A percentile compares a stretch with the other conserved stretches of the same genome.
phyloP scores from a whole-genome alignment of 225 moss, liverwort and hornwort species.

The Antitrichia curtipendula region DNA sequence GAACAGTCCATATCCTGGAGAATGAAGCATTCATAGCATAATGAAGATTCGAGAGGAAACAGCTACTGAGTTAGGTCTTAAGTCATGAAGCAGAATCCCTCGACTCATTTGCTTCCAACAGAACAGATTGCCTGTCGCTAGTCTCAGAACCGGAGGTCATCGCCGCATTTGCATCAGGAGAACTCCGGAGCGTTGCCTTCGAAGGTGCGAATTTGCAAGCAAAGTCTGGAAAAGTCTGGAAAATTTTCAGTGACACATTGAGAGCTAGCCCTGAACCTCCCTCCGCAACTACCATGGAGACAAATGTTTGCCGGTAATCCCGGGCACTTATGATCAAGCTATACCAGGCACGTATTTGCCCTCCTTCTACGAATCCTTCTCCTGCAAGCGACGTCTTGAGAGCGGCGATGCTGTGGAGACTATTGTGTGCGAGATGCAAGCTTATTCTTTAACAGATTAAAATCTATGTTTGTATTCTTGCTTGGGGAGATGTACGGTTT shows the following conservation, averaged over 20 bases:
- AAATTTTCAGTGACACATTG: no score
- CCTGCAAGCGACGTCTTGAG: background rate
- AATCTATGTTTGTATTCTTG: background rate
- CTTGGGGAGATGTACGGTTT: background rate
- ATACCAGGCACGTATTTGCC: background rate
- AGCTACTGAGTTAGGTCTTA: background rate
- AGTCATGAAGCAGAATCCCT: background rate
- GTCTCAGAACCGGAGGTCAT: background rate
- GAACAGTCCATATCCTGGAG: background rate
- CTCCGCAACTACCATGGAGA: no score
- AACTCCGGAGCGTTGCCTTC: background rate
- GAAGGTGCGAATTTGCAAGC: background rate
- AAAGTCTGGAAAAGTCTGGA: background rate
- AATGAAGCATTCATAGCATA: background rate
- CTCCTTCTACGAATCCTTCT: background rate
- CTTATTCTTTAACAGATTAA: background rate
- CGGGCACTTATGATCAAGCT: background rate
- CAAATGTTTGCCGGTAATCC: background rate
- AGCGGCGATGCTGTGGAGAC: background rate
- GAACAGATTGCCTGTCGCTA: background rate
- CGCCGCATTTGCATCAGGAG: background rate
- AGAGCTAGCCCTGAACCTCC: no score
- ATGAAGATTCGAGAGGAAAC: background rate
- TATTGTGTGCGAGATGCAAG: background rate
- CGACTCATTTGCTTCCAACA: no score